Percentiles rank a stretch among this genome's conserved stretches.
These are phyloP conservation scores for Decorospora gaudefroyi DNA, from an alignment of 2,329 filamentous ascomycete species.

Conservation along the genomic window DNA sequence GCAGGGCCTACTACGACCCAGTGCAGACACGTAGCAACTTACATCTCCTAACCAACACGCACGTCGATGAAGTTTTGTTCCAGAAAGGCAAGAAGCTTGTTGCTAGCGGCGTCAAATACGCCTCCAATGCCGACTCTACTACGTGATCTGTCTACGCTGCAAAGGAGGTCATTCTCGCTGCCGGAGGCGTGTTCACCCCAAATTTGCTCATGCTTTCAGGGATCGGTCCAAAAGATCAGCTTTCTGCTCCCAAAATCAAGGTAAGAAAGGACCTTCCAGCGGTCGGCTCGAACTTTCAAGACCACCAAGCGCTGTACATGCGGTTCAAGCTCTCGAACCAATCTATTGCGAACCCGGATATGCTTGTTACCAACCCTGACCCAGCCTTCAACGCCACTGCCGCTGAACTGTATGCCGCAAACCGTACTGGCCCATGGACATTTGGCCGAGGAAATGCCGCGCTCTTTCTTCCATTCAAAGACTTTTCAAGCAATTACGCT, in stretches of 20 bases:
- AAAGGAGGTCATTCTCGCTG: constrained; percentile 62
- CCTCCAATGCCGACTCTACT: constrained; percentile 3
- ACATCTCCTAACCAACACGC: constrained; percentile 15
- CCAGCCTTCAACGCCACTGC: constrained; percentile 30
- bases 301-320: constrained; percentile 20
- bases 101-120: constrained; percentile 18
- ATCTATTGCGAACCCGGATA: constrained; percentile 11
- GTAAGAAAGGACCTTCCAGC: constrained; percentile 20
- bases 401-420: constrained; percentile 23
- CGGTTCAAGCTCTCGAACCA: constrained; percentile 5
- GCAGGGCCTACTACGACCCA: constrained; percentile 21
- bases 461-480: constrained; percentile 12
- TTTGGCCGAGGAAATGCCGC: constrained; percentile 12
- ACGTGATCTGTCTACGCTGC: constrained; percentile 9
- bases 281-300: constrained; percentile 30
- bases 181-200: constrained; percentile 60
- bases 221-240: constrained; percentile 50
- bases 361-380: constrained; percentile 19
- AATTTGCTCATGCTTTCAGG: constrained; percentile 65
- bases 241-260: constrained; percentile 10
- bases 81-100: constrained; percentile 1
- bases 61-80: constrained; percentile 17
- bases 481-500: constrained; percentile 13
- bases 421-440: constrained; percentile 33
- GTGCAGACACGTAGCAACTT: constrained; percentile 6